Percentiles rank a stretch among this genome's conserved stretches.
Evolutionary conservation across 257 asterid genomes (phyloP).

Genomic region (Nicotiana tabacum): DNA sequence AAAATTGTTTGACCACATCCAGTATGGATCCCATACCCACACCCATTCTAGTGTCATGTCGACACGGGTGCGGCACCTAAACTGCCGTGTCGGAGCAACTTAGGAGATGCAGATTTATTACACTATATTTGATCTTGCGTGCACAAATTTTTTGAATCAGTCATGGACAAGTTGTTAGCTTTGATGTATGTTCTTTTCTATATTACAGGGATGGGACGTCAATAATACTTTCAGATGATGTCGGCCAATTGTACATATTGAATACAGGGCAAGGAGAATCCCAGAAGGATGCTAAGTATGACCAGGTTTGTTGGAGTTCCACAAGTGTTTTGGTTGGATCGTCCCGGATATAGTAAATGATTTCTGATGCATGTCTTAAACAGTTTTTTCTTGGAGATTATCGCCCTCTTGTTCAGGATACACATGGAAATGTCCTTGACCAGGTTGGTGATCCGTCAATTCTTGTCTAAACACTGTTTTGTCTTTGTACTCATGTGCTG

Average conservation of each 20-base stretch:
- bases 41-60: too few relatives aligned
- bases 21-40: too few relatives aligned
- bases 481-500: not conserved
- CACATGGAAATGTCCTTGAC: constrained; percentile 92
- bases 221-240: constrained; percentile 92
- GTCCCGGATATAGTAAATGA: not conserved
- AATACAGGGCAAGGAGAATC: constrained; percentile 96
- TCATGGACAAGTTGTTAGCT: constrained; percentile 16
- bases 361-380: constrained; percentile 11
- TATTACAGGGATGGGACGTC: constrained; percentile 92
- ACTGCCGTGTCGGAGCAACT: too few relatives aligned
- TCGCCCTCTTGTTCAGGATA: constrained; percentile 91
- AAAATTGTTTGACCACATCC: too few relatives aligned
- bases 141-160: constrained; percentile 13
- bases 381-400: constrained; percentile 97
- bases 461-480: not conserved
- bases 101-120: not conserved
- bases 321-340: constrained; percentile 7
- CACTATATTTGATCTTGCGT: not conserved
- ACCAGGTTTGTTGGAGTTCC: constrained; percentile 52
- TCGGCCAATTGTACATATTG: constrained; percentile 80
- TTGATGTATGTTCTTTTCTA: not conserved
- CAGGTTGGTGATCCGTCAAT: constrained; percentile 47
- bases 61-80: too few relatives aligned
- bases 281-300: constrained; percentile 85